These are phyloP conservation scores for Rhizopogon roseolus DNA, from an alignment of 768 basidiomycete genomes.

Conservation along the genomic window DNA sequence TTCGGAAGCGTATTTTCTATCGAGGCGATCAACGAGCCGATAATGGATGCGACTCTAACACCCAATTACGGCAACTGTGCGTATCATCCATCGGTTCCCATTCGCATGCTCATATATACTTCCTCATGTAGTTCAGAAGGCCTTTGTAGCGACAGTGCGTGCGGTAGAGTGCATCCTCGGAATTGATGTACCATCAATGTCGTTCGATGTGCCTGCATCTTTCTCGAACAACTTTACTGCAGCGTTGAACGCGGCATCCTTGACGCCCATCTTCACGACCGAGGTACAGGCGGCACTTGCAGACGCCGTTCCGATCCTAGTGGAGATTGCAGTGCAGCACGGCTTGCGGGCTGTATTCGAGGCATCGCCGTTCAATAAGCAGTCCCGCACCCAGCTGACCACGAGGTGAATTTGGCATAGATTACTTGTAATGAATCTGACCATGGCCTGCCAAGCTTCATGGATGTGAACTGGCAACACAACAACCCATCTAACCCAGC, in stretches of 20 bases:
- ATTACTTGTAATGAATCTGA: no score
- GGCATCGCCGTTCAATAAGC: conserved; percentile 11
- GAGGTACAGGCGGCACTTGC: conserved; percentile 28
- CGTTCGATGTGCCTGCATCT: conserved; percentile 4
- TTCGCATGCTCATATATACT: not conserved
- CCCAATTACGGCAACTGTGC: conserved; percentile 68
- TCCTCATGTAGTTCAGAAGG: conserved; percentile 49
- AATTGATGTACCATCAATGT: conserved; percentile 30
- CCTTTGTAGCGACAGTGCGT: conserved; percentile 66
- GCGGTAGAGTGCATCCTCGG: conserved; percentile 60
- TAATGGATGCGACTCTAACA: conserved; percentile 64
- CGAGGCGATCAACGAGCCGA: conserved; percentile 75
- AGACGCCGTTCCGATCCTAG: conserved; percentile 34
- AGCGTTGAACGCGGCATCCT: conserved; percentile 21
- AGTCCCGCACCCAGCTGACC: conserved; percentile 22
- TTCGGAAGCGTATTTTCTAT: conserved; percentile 66
- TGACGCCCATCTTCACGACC: conserved; percentile 16
- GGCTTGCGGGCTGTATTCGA: conserved; percentile 20
- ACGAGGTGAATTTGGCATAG: conserved; percentile 29
- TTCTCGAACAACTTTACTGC: conserved; percentile 31
- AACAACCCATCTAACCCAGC: conserved; percentile 69
- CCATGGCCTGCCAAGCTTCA: conserved; percentile 48
- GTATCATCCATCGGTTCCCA: conserved; percentile 13
- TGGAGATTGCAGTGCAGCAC: conserved; percentile 18
- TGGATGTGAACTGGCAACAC: conserved; percentile 78